Base-by-base conservation (phyloP, 768 basidiomycete species). In the Scleroderma bovista region DNA sequence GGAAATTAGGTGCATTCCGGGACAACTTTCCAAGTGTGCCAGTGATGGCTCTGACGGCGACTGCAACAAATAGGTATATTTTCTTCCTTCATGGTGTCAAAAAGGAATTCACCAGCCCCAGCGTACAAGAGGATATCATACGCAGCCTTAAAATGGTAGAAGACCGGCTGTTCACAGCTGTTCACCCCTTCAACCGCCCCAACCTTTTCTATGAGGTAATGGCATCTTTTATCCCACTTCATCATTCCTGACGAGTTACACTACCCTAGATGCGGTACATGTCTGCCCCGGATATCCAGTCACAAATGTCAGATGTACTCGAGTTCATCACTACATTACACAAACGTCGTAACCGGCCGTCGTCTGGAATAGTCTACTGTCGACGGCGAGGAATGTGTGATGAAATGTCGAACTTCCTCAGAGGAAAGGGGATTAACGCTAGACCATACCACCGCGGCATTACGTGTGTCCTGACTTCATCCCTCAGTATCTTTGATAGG, bases 31-130 rank as follows among this genome's bases (percentile, higher is more conserved):
- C 76, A 1, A 70, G 75, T 49, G 78, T 92, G 4, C 90, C 91
- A 1, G 84, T 93, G 56, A 93, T 91, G 87, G 90, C 90, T 3
- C 66, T 93, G 34, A 93, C 89, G 1, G 89, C 90, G 2, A 89
- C 86, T 13, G 89, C 90, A 3, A 93, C 90, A 6, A 65, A 80
- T 38, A 65, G 67, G 87, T 88, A 64, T 52, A n/a, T 23, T 78
- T 64, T 12, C 19, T 23, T 42, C 5, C 17, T 41, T 1, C 31
- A 5, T 9, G 38, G 26, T 10, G 17, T 23, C 19, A 5, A 26
- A 46, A 10, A 48, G 46, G 6, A 6, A 1, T 46, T 38, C 22
- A 57, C 48, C 51, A 12, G 23, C 17, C 15, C 10, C 56, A 92
- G 88, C 23, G 88, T 93, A 13, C 84, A 86, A 53, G 66, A 69